A percentile compares a stretch with the other conserved stretches of the same genome.
Conservation (phyloP, 2,329 filamentous ascomycete genomes). For the Arachnomyces sp. region DNA sequence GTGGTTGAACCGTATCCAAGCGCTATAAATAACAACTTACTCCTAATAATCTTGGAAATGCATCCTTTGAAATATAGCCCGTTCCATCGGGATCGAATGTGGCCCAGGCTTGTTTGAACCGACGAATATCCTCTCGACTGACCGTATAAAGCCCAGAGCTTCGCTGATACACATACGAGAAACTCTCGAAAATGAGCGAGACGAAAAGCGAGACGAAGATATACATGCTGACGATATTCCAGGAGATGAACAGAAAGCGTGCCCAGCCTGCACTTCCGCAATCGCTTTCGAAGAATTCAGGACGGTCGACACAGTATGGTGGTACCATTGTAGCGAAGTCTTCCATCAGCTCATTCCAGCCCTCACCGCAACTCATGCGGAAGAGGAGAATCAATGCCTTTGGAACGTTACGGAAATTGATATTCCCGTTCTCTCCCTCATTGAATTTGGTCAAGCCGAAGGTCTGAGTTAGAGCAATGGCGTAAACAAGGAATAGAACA, state of each 20-base stretch:
- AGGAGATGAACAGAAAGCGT: slow-evolving; percentile 78
- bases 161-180: slow-evolving; percentile 97
- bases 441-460: slow-evolving; percentile 92
- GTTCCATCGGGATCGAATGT: slow-evolving; percentile 86
- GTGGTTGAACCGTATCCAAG: background rate
- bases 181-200: slow-evolving; percentile 97
- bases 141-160: slow-evolving; percentile 87
- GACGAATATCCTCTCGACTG: slow-evolving; percentile 84
- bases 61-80: slow-evolving; percentile 82
- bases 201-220: slow-evolving; percentile 98
- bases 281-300: slow-evolving; percentile 75
- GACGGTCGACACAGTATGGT: slow-evolving; percentile 67
- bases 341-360: slow-evolving; percentile 96
- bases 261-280: slow-evolving; percentile 90
- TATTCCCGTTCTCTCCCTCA: slow-evolving; percentile 59
- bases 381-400: slow-evolving; percentile 91
- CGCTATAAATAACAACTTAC: slow-evolving; percentile 37
- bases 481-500: slow-evolving; percentile 90
- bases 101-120: slow-evolving; percentile 98
- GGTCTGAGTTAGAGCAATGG: slow-evolving; percentile 90
- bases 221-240: slow-evolving; percentile 99
- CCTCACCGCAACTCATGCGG: slow-evolving; percentile 85
- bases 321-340: slow-evolving; percentile 75
- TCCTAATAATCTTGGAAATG: slow-evolving; percentile 78
- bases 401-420: slow-evolving; percentile 89